Evolutionary conservation across 768 basidiomycete species (phyloP).

Genomic region (Mycena indigotica): DNA sequence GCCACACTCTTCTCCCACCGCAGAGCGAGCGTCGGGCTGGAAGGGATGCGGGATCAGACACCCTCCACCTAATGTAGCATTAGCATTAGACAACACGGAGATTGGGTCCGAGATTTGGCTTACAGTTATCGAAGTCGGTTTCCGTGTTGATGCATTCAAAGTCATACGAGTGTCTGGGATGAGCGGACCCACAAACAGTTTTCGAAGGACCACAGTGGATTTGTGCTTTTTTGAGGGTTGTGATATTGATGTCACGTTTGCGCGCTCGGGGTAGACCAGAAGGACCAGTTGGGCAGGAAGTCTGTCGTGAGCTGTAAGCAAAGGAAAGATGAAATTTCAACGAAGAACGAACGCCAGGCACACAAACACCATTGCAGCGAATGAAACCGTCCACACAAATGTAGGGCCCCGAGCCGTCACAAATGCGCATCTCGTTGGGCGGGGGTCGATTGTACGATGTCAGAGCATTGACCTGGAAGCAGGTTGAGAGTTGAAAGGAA

Average conservation of each 20-base stretch:
- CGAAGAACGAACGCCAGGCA: conserved; percentile 1
- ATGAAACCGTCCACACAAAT: neutral
- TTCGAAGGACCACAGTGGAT: neutral
- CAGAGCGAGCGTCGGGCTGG: neutral
- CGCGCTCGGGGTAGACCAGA: conserved; percentile 13
- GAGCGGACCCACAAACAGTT: conserved; percentile 12
- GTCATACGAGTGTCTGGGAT: neutral
- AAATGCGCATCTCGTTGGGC: neutral
- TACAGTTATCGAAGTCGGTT: conserved; percentile 11
- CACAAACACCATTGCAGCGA: conserved; percentile 6
- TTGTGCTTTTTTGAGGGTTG: conserved; percentile 4
- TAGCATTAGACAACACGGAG: too few relatives aligned
- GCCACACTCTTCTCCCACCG: conserved; percentile 8
- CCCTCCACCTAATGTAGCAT: conserved; percentile 22
- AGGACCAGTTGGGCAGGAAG: conserved; percentile 1
- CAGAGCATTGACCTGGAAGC: neutral
- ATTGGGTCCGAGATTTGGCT: neutral
- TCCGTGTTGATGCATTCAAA: conserved; percentile 14
- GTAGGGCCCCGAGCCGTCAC: neutral
- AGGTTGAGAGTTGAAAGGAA: neutral
- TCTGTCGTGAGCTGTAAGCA: neutral
- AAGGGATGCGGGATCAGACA: conserved; percentile 12
- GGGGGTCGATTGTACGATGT: neutral
- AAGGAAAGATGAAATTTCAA: neutral
- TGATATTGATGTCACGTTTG: conserved; percentile 11